Percentiles rank a stretch among this genome's conserved stretches.
phyloP scores from a whole-genome alignment of 129 eudicot genomes.

The Flaveria trinervia region DNA sequence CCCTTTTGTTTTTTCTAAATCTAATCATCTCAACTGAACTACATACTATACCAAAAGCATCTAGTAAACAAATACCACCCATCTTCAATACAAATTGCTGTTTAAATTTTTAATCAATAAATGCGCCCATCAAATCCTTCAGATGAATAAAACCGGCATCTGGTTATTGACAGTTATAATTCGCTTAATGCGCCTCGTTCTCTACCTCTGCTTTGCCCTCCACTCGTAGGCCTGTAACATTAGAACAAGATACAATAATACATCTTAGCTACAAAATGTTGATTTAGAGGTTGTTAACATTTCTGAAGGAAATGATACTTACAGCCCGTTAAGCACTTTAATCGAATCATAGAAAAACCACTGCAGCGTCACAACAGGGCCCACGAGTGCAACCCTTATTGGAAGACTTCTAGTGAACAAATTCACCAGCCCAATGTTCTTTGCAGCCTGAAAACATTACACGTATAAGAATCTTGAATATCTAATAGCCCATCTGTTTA shows the following conservation, averaged over 20 bases:
- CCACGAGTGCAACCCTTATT: constrained; percentile 71
- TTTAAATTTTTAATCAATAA: not conserved
- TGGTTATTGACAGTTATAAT: not conserved
- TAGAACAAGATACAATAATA: not conserved
- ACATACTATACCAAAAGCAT: constrained; percentile 9
- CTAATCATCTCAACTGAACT: constrained; percentile 18
- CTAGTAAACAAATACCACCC: not conserved
- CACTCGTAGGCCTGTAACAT: constrained; percentile 73
- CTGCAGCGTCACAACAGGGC: constrained; percentile 83
- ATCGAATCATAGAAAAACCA: constrained; percentile 90
- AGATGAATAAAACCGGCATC: not conserved
- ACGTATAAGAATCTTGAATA: not conserved
- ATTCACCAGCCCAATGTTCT: constrained; percentile 64
- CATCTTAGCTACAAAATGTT: not conserved
- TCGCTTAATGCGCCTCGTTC: constrained; percentile 32
- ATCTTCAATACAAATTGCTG: not conserved
- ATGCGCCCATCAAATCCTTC: constrained; percentile 16
- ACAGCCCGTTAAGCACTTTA: constrained; percentile 88
- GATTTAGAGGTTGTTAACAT: not conserved
- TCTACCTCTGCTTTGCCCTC: constrained; percentile 57
- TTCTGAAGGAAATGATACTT: constrained; percentile 36
- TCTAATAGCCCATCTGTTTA: not conserved
- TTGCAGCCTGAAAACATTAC: constrained; percentile 54
- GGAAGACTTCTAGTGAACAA: constrained; percentile 95
- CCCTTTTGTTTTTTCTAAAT: constrained; percentile 7